Percentiles rank a stretch among this genome's conserved stretches.
These are phyloP conservation scores for Ceratocystis ficicola DNA, from an alignment of 2,329 filamentous ascomycete species.

Conservation along the genomic window DNA sequence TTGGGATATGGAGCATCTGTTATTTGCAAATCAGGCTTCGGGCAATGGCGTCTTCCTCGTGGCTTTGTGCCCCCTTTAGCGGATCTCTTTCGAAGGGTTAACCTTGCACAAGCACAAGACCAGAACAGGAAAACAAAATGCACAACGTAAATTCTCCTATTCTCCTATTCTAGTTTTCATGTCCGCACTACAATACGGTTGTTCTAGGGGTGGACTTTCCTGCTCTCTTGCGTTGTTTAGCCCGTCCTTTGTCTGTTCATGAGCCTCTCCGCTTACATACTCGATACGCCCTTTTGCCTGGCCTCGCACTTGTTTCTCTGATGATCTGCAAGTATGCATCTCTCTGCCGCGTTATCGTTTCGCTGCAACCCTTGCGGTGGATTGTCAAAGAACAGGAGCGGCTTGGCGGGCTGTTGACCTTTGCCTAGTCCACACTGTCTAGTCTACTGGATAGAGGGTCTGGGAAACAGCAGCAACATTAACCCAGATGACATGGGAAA, in stretches of 20 bases:
- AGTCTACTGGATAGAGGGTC: neutral
- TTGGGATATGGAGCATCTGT: no score
- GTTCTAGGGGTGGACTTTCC: neutral
- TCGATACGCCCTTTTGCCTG: no score
- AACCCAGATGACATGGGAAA: neutral
- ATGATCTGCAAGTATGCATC: conserved; percentile 12
- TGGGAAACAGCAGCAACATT: neutral
- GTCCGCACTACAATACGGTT: neutral
- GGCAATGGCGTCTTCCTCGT: no score
- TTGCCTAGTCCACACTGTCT: no score
- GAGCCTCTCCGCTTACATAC: neutral
- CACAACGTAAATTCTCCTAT: neutral
- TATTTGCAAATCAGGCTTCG: no score
- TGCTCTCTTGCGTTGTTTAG: neutral
- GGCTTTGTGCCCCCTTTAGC: no score
- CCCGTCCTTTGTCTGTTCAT: neutral
- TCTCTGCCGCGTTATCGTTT: neutral
- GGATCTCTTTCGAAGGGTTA: no score
- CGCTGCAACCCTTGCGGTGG: conserved; percentile 5
- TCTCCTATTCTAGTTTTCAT: neutral
- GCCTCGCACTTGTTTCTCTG: neutral
- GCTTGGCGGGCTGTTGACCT: neutral
- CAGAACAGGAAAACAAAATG: no score
- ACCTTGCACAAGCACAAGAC: no score
- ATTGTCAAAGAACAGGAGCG: neutral